Conservation (phyloP, 441 rosid genomes). For the Brassica hybrid region DNA sequence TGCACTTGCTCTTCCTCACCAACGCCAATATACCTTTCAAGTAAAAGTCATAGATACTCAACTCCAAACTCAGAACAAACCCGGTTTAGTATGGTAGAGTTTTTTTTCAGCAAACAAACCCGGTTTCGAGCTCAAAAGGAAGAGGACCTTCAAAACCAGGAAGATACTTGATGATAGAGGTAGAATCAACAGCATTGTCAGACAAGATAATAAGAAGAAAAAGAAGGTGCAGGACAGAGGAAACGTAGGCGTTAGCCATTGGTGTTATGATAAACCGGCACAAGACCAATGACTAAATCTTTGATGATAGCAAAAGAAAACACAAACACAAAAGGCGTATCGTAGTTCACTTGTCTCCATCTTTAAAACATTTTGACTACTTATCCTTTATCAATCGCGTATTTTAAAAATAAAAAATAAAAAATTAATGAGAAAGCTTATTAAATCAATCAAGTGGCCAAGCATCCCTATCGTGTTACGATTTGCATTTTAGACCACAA, state of each 20-base stretch:
- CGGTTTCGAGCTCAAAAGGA: constrained; percentile 62
- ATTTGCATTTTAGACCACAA: too few relatives aligned
- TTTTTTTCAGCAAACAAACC: constrained; percentile 34
- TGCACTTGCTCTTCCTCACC: constrained; percentile 43
- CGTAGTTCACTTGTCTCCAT: constrained; percentile 13
- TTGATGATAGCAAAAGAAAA: background rate
- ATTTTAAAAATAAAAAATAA: background rate
- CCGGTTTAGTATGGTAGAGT: background rate
- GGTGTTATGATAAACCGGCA: constrained; percentile 1
- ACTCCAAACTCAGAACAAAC: background rate
- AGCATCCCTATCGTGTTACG: too few relatives aligned
- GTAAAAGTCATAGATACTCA: background rate
- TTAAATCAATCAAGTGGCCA: too few relatives aligned
- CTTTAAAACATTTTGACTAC: background rate
- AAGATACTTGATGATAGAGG: constrained; percentile 41
- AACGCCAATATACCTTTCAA: constrained; percentile 42
- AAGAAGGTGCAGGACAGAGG: constrained; percentile 4
- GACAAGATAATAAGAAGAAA: background rate
- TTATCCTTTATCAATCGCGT: background rate
- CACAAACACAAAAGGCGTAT: background rate
- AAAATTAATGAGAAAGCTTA: background rate
- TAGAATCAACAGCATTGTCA: constrained; percentile 15
- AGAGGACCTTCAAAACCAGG: constrained; percentile 56
- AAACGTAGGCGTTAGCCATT: constrained; percentile 26
- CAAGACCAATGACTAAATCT: background rate